phyloP scores from a whole-genome alignment of 176 grass and related monocot species.

The Oryza punctata region DNA sequence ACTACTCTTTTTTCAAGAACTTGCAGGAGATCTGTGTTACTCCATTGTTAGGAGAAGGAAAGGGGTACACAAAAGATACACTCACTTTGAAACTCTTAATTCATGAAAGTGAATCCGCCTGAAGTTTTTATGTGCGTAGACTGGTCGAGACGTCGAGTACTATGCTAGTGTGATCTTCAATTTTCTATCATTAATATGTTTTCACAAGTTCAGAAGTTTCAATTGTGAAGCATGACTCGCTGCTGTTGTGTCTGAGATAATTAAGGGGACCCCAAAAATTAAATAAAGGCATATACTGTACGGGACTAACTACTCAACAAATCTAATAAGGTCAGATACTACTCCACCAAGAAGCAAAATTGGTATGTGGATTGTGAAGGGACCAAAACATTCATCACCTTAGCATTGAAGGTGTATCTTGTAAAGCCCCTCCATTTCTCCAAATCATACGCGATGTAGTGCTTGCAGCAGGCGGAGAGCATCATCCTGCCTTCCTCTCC shows the following conservation, averaged over 20 bases:
- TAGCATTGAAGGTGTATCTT: conserved; percentile 85
- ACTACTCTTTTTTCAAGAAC: background rate
- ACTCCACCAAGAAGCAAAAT: background rate
- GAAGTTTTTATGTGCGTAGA: background rate
- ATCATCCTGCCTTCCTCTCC: conserved; percentile 48
- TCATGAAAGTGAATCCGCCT: background rate
- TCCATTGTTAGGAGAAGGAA: background rate
- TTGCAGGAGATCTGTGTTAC: background rate
- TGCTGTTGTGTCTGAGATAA: background rate
- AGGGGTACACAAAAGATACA: background rate
- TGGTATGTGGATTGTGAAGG: background rate
- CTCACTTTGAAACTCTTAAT: background rate
- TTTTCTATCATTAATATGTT: background rate
- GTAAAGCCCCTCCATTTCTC: conserved; percentile 73
- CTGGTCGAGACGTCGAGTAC: background rate
- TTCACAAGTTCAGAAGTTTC: background rate
- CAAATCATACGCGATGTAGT: conserved; percentile 86
- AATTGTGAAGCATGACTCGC: background rate
- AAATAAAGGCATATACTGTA: background rate
- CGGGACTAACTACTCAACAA: background rate
- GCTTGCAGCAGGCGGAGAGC: conserved; percentile 95
- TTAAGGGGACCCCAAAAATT: background rate
- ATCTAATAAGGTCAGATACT: background rate
- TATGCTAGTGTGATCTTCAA: background rate
- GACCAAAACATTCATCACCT: conserved; percentile 44